These are phyloP conservation scores for Aschersonia sp. DNA, from an alignment of 2,329 filamentous ascomycete species.

Conservation along the genomic window DNA sequence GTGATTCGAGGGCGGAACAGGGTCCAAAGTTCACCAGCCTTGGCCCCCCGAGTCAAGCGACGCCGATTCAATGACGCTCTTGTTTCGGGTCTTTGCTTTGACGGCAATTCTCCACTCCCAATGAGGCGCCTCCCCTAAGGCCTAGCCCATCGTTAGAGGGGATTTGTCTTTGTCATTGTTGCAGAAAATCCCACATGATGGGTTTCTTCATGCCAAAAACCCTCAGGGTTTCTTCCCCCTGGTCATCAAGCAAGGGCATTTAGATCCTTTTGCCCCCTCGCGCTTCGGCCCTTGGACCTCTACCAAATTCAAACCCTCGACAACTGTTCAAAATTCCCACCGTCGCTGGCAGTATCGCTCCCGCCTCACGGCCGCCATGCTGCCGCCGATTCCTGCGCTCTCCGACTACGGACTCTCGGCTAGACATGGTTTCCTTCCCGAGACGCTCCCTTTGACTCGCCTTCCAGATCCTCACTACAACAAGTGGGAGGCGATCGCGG, in stretches of 20 bases:
- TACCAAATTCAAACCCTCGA: background rate
- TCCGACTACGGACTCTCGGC: conserved; percentile 70
- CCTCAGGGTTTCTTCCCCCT: background rate
- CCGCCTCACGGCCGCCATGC: conserved; percentile 23
- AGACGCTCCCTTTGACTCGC: conserved; percentile 61
- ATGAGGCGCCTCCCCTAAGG: background rate
- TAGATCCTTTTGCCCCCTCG: background rate
- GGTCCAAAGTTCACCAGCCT: too few species aligned
- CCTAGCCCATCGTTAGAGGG: too few species aligned
- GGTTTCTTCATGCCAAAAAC: too few species aligned
- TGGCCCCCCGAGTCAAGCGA: background rate
- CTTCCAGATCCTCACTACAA: conserved; percentile 86
- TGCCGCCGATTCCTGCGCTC: conserved; percentile 46
- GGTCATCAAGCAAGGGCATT: too few species aligned
- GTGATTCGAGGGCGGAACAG: too few species aligned
- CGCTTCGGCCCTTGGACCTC: background rate
- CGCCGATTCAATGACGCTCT: background rate
- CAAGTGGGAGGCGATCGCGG: conserved; percentile 79
- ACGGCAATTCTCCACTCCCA: background rate
- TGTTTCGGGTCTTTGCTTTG: background rate
- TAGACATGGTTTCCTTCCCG: conserved; percentile 74
- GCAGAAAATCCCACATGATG: too few species aligned
- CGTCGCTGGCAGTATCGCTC: too few species aligned
- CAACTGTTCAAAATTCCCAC: background rate
- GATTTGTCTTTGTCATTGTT: too few species aligned